phyloP scores from a whole-genome alignment of 495 filamentous ascomycete genomes.

The Annulohypoxylon stygium region DNA sequence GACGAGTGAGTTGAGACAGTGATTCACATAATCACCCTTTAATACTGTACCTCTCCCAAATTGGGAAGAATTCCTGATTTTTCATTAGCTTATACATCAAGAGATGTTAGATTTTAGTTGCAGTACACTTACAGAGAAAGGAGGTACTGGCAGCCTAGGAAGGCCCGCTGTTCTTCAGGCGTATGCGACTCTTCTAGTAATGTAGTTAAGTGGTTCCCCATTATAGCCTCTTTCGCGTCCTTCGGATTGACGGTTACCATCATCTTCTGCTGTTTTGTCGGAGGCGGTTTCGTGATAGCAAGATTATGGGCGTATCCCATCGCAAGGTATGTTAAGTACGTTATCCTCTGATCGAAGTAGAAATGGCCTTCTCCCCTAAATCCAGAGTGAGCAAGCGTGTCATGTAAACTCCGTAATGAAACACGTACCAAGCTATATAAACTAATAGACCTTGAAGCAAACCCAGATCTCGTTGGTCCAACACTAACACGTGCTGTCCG shows the following conservation, averaged over 20 bases:
- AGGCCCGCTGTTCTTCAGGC: conserved; percentile 50
- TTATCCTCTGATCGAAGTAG: conserved; percentile 48
- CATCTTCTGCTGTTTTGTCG: conserved; percentile 40
- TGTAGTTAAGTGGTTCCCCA: conserved; percentile 25
- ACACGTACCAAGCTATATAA: conserved; percentile 50
- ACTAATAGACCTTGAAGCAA: conserved; percentile 52
- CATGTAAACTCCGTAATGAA: not conserved
- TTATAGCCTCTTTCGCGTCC: conserved; percentile 30
- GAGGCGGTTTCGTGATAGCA: conserved; percentile 45
- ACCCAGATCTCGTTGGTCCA: conserved; percentile 50
- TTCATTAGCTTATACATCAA: conserved; percentile 1
- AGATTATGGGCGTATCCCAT: conserved; percentile 55
- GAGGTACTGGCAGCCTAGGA: conserved; percentile 53
- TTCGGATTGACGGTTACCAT: conserved; percentile 34
- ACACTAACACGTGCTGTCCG: conserved; percentile 49
- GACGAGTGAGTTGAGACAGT: conserved; percentile 45
- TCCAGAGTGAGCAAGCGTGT: conserved; percentile 1
- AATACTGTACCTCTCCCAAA: conserved; percentile 48
- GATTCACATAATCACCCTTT: conserved; percentile 40
- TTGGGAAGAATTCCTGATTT: conserved; percentile 50
- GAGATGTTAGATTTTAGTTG: not conserved
- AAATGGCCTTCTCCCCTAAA: conserved; percentile 43
- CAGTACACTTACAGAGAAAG: conserved; percentile 47
- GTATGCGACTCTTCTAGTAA: conserved; percentile 42
- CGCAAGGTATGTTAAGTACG: conserved; percentile 50